Evolutionary conservation across 768 basidiomycete genomes (phyloP).

Genomic region (Termitomyces sp.): DNA sequence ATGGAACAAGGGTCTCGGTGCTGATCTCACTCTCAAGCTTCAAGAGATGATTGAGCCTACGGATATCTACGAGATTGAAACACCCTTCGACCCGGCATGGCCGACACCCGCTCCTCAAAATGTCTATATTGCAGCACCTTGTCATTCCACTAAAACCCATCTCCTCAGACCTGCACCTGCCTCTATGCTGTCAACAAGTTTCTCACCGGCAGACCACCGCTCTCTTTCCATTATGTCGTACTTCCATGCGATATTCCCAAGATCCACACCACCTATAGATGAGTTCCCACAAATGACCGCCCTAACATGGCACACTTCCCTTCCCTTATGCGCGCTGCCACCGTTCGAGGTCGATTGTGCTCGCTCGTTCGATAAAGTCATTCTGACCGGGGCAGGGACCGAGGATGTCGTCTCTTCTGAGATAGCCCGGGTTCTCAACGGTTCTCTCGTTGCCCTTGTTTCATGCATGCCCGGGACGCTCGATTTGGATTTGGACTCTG

Average conservation of each 20-base stretch:
- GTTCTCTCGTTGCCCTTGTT: constrained; percentile 75
- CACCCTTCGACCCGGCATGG: constrained; percentile 20
- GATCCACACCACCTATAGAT: constrained; percentile 8
- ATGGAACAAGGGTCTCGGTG: constrained; percentile 92
- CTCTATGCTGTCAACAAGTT: constrained; percentile 36
- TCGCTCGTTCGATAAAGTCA: constrained; percentile 53
- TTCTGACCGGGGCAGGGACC: constrained; percentile 65
- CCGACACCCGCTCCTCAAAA: constrained; percentile 2
- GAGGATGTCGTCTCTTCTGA: constrained; percentile 78
- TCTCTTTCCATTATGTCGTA: constrained; percentile 70
- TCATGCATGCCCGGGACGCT: constrained; percentile 38
- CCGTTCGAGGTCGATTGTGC: constrained; percentile 71
- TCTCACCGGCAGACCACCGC: constrained; percentile 64
- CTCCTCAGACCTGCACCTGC: constrained; percentile 40
- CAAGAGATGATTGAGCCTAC: constrained; percentile 60
- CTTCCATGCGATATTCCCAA: constrained; percentile 50
- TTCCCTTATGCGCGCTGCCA: constrained; percentile 59
- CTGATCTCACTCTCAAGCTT: constrained; percentile 67
- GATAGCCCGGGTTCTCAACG: constrained; percentile 67
- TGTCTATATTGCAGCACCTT: background rate
- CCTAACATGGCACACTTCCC: constrained; percentile 55
- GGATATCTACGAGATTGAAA: constrained; percentile 48
- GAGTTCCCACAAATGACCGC: constrained; percentile 31
- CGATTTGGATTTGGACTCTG: constrained; percentile 18
- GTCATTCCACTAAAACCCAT: constrained; percentile 24